These are phyloP conservation scores for Tricholoma sp. DNA, from an alignment of 768 basidiomycete species.

Conservation along the genomic window DNA sequence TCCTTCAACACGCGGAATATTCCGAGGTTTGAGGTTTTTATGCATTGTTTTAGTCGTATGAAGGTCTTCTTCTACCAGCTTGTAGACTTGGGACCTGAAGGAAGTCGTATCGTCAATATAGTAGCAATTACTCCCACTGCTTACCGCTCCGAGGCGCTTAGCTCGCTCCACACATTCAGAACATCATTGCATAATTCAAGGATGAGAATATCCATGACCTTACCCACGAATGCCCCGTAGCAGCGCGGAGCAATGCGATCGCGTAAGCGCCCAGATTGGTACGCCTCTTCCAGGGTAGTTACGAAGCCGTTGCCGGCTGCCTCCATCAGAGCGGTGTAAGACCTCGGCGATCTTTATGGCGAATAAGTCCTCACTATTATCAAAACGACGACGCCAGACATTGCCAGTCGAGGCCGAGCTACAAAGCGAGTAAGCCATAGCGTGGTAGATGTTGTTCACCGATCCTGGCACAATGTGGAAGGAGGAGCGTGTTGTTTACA, in stretches of 20 bases:
- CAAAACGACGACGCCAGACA: constrained; percentile 9
- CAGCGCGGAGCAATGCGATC: constrained; percentile 15
- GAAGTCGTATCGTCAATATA: too few species aligned
- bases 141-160: too few species aligned
- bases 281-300: too few species aligned
- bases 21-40: too few species aligned
- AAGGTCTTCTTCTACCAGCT: too few species aligned
- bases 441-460: background rate
- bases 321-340: constrained; percentile 11
- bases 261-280: constrained; percentile 12
- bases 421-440: background rate
- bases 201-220: constrained; percentile 15
- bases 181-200: constrained; percentile 15
- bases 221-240: constrained; percentile 8
- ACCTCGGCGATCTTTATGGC: constrained; percentile 13
- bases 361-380: constrained; percentile 11
- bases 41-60: too few species aligned
- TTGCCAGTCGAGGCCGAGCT: background rate
- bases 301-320: too few species aligned
- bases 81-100: too few species aligned
- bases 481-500: constrained; percentile 13
- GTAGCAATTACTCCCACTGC: too few species aligned
- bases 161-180: too few species aligned
- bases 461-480: constrained; percentile 10
- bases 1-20: too few species aligned